Percentiles rank a stretch among this genome's conserved stretches.
Evolutionary conservation across 331 rosid genomes (phyloP).

Genomic region (Saraca asoca): DNA sequence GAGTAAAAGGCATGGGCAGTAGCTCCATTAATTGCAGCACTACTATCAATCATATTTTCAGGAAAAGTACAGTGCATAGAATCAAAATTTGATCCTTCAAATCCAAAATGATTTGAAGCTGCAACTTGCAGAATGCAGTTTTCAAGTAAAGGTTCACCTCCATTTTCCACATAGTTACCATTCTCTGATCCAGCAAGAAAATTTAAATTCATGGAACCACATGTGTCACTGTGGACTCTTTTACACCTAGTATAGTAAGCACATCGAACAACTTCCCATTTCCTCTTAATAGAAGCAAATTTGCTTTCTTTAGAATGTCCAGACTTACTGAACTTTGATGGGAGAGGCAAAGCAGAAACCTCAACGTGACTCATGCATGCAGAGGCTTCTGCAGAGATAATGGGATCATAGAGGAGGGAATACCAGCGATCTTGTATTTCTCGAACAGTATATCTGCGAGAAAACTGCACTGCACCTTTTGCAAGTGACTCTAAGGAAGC

Average conservation of each 20-base stretch:
- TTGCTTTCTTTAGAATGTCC: conserved; percentile 60
- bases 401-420: conserved; percentile 74
- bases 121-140: conserved; percentile 53
- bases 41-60: conserved; percentile 50
- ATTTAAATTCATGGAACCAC: conserved; percentile 55
- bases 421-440: conserved; percentile 89
- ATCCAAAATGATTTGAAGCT: conserved; percentile 44
- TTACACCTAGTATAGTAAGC: conserved; percentile 74
- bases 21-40: conserved; percentile 34
- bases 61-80: conserved; percentile 43
- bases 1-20: conserved; percentile 42
- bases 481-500: conserved; percentile 99
- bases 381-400: conserved; percentile 64
- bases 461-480: conserved; percentile 93
- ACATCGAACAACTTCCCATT: conserved; percentile 60
- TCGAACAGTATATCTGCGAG: conserved; percentile 63
- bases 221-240: conserved; percentile 55
- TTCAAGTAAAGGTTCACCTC: conserved; percentile 48
- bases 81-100: conserved; percentile 53
- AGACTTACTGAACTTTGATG: conserved; percentile 49
- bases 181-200: conserved; percentile 60
- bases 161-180: conserved; percentile 42
- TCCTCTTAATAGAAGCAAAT: conserved; percentile 57
- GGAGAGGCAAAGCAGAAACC: conserved; percentile 46
- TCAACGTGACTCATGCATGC: conserved; percentile 55